Percentiles rank a stretch among this genome's conserved stretches.
These are phyloP conservation scores for Solanum hybrid DNA, from an alignment of 305 asterid genomes.

Conservation along the genomic window DNA sequence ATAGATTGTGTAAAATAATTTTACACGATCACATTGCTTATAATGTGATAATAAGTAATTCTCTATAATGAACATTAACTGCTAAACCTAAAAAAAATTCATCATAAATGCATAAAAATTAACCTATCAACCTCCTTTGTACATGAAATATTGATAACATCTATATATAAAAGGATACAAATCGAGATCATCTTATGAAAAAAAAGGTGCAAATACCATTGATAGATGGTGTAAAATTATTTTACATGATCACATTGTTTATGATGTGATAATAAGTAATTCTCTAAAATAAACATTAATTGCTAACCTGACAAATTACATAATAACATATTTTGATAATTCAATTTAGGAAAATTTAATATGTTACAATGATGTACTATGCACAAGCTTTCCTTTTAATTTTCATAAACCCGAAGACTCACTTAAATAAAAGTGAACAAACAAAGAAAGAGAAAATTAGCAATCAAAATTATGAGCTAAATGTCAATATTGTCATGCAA, in stretches of 20 bases:
- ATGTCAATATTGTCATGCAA: too few relatives aligned
- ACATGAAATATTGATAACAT: background rate
- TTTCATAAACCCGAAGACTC: too few relatives aligned
- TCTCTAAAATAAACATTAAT: background rate
- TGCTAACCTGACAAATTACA: background rate
- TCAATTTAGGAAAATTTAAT: background rate
- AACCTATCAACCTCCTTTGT: background rate
- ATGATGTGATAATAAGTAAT: background rate
- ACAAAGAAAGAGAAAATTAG: too few relatives aligned
- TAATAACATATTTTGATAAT: background rate
- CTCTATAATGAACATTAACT: too few relatives aligned
- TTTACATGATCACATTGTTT: background rate
- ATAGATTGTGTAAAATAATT: background rate
- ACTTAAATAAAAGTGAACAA: too few relatives aligned
- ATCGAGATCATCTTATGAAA: background rate
- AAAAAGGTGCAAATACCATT: background rate
- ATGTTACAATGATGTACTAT: background rate
- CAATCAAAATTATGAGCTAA: too few relatives aligned
- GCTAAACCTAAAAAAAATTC: too few relatives aligned
- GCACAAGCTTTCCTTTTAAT: too few relatives aligned
- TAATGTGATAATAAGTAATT: too few relatives aligned
- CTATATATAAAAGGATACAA: background rate
- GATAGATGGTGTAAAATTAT: background rate
- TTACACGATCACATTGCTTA: background rate
- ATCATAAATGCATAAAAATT: too few relatives aligned